phyloP scores from a whole-genome alignment of 2,329 filamentous ascomycete genomes.

The Pyrenophora graminea region DNA sequence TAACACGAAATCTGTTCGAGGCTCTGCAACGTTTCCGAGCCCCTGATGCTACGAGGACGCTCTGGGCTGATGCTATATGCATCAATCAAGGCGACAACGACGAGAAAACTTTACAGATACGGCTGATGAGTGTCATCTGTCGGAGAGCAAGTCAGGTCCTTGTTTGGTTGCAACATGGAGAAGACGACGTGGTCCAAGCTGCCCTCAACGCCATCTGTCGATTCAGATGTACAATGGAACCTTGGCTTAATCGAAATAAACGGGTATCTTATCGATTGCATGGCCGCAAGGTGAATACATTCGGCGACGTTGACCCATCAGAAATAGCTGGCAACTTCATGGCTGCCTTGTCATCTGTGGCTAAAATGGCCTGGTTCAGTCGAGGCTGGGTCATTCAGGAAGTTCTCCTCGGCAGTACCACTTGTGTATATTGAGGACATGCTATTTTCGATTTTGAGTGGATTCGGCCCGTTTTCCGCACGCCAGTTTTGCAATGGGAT shows the following conservation, averaged over 20 bases:
- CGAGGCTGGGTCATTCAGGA: too few species aligned
- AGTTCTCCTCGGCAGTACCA: too few species aligned
- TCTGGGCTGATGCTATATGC: constrained; percentile 35
- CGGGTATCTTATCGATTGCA: not conserved
- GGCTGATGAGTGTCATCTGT: constrained; percentile 29
- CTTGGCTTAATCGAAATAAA: not conserved
- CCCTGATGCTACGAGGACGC: not conserved
- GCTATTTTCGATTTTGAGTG: too few species aligned
- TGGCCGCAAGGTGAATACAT: not conserved
- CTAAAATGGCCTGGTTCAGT: too few species aligned
- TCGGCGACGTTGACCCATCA: not conserved
- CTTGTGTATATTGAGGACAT: too few species aligned
- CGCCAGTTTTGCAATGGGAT: too few species aligned
- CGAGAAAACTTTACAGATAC: constrained; percentile 39
- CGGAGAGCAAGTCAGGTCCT: not conserved
- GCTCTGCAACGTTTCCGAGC: constrained; percentile 5
- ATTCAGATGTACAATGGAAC: not conserved
- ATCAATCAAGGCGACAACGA: constrained; percentile 41
- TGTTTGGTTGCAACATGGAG: not conserved
- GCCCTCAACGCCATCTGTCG: not conserved
- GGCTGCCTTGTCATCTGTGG: not conserved
- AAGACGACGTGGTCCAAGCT: not conserved
- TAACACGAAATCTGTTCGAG: constrained; percentile 3
- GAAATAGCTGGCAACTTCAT: not conserved
- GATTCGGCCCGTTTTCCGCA: too few species aligned